Evolutionary conservation across 2,329 filamentous ascomycete species (phyloP).

Genomic region (Graphiopsis chlorocephala): DNA sequence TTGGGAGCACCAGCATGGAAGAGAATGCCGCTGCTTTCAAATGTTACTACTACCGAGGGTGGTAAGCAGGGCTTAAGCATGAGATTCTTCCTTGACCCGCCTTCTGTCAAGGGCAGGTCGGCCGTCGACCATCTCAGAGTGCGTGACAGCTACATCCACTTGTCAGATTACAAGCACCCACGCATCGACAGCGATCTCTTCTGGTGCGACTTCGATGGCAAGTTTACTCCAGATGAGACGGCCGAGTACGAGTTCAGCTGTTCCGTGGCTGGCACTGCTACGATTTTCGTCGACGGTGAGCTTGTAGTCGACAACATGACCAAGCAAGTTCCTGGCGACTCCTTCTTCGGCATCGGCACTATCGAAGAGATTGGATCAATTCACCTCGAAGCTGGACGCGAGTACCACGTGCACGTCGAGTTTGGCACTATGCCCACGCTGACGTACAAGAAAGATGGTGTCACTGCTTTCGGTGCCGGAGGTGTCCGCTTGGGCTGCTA

Average conservation of each 20-base stretch:
- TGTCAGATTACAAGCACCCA: constrained; percentile 52
- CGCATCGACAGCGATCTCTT: constrained; percentile 36
- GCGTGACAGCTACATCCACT: constrained; percentile 38
- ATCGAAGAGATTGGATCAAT: constrained; percentile 61
- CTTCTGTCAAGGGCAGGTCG: constrained; percentile 42
- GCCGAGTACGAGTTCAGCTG: constrained; percentile 64
- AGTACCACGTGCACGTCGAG: constrained; percentile 59
- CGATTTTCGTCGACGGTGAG: constrained; percentile 61
- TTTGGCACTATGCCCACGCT: constrained; percentile 65
- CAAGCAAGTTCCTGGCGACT: constrained; percentile 58
- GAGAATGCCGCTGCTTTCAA: constrained; percentile 29
- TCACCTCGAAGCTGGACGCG: constrained; percentile 57
- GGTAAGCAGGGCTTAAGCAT: constrained; percentile 28
- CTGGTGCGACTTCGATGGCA: constrained; percentile 52
- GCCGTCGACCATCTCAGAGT: constrained; percentile 52
- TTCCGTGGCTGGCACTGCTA: constrained; percentile 64
- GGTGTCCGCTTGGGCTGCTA: constrained; percentile 60
- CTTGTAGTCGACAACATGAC: constrained; percentile 62
- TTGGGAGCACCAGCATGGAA: constrained; percentile 30
- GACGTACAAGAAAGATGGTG: constrained; percentile 56
- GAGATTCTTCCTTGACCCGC: constrained; percentile 55
- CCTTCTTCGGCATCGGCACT: constrained; percentile 65
- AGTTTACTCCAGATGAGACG: constrained; percentile 59
- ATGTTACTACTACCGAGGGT: constrained; percentile 22
- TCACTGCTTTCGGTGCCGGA: constrained; percentile 67